Base-by-base conservation (phyloP, 805 yeast genomes). In the Clavispora asparagi region DNA sequence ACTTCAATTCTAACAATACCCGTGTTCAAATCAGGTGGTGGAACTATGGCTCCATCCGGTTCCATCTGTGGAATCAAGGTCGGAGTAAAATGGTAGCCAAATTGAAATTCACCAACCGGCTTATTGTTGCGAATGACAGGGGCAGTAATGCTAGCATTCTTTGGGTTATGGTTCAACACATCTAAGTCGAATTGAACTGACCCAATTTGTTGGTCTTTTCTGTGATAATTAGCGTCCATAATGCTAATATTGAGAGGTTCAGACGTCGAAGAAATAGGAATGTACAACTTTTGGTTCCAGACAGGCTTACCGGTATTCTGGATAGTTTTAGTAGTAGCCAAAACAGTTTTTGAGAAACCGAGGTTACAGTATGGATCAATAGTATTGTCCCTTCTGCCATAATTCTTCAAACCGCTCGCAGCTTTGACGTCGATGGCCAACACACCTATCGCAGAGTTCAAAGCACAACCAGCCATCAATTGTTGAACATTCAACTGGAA, bases 401-500 rank as follows among this genome's bases (percentile, higher is more conserved):
- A 82, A 45, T 89, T 87, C 56, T 77, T 81, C 57, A 94, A 71
- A 40, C 77, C 79, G 51, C 71, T 75, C 16, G 95, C 97, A 39
- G 77, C 70, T 56, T 82, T 81, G 33, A 85, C 72, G 27, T 77
- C 79, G 38, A 94, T 64, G 39, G 83, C 84, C 51, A 94, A 68
- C 29, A 94, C 87, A 68, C 99, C 99, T 55, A 89, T 75, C 7
- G 98, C 85, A 32, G 92, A 80, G 58, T 83, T 83, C 45, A 81
- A 65, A 39, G 92, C 83, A 49, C 82, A 78, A 59, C 97, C 96
- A 17, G 95, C 85, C 56, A 92, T 65, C 61, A 94, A 71, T 68
- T 90, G 97, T 61, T 95, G 96, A 40, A 94, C 78, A 59, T 95
- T 94, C 62, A 94, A 70, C 71, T 94, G 96, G 74, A 91, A 87